phyloP scores from a whole-genome alignment of 2,329 filamentous ascomycete species.

The Leptoxyphium fumago region DNA sequence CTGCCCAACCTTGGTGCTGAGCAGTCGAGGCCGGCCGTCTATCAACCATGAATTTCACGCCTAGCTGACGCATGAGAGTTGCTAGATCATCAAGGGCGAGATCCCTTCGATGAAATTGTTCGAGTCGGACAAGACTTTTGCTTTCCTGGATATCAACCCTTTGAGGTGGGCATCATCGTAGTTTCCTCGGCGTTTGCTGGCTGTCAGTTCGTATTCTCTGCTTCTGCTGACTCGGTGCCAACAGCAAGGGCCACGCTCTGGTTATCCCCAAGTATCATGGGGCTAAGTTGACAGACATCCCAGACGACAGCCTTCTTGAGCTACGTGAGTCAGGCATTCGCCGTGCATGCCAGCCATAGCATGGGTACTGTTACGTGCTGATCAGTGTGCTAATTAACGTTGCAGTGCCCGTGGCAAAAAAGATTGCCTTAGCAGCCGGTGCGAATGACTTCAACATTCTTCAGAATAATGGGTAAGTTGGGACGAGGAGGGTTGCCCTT shows the following conservation, averaged over 20 bases:
- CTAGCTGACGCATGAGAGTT: too few species aligned
- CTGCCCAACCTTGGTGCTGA: conserved; percentile 5
- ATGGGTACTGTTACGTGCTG: too few species aligned
- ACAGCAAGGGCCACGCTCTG: conserved; percentile 30
- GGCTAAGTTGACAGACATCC: conserved; percentile 80
- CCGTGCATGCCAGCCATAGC: too few species aligned
- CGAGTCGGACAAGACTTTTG: conserved; percentile 83
- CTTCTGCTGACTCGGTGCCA: background rate
- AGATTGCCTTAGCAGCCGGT: conserved; percentile 62
- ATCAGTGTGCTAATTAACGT: background rate
- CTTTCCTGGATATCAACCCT: conserved; percentile 92
- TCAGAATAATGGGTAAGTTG: conserved; percentile 63
- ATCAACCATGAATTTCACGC: too few species aligned
- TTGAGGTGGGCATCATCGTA: conserved; percentile 24
- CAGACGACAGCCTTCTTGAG: conserved; percentile 72
- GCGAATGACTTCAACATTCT: conserved; percentile 79
- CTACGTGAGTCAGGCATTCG: conserved; percentile 28
- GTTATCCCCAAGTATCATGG: conserved; percentile 94
- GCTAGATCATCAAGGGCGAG: conserved; percentile 36
- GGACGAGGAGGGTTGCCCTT: background rate
- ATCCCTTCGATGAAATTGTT: conserved; percentile 95
- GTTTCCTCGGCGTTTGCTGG: background rate
- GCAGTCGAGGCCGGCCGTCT: too few species aligned
- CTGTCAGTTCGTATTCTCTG: background rate
- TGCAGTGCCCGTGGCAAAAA: conserved; percentile 66